Percentiles rank a stretch among this genome's conserved stretches.
phyloP scores from a whole-genome alignment of 176 grass and related monocot species.

The Bolboschoenus planiculmis region DNA sequence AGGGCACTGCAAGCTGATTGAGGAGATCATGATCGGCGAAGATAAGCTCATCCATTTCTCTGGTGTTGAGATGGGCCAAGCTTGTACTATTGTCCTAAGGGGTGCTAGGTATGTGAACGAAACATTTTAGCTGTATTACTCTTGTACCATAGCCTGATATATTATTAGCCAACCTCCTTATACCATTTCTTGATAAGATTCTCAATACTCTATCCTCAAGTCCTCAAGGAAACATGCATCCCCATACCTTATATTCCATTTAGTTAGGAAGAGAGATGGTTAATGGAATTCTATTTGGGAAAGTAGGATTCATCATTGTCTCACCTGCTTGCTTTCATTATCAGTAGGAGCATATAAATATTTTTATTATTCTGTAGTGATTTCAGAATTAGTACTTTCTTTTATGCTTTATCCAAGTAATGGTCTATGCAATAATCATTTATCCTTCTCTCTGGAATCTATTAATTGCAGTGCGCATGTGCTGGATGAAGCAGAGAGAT shows the following conservation, averaged over 20 bases:
- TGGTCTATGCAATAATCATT: not conserved
- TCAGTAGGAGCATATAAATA: not conserved
- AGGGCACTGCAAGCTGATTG: conserved; percentile 87
- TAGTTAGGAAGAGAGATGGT: not conserved
- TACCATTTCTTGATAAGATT: not conserved
- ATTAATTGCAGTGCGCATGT: conserved; percentile 64
- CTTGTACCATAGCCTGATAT: not conserved
- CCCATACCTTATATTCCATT: not conserved
- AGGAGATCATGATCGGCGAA: conserved; percentile 98
- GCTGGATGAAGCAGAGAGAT: conserved; percentile 90
- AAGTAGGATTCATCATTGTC: not conserved
- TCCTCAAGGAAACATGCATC: not conserved
- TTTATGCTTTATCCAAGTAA: not conserved
- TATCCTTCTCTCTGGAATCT: not conserved
- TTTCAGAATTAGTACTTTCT: not conserved
- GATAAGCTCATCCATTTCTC: conserved; percentile 89
- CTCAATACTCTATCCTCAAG: not conserved
- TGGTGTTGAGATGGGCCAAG: conserved; percentile 77
- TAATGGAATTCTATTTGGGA: not conserved
- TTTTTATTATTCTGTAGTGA: no score
- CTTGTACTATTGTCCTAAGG: conserved; percentile 90
- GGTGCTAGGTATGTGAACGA: conserved; percentile 57
- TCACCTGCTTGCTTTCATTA: not conserved
- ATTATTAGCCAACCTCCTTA: not conserved
- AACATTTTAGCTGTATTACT: not conserved